A percentile compares a stretch with the other conserved stretches of the same genome.
Conservation (phyloP, 1,139 yeast genomes). For the Candida labiduridarum region DNA sequence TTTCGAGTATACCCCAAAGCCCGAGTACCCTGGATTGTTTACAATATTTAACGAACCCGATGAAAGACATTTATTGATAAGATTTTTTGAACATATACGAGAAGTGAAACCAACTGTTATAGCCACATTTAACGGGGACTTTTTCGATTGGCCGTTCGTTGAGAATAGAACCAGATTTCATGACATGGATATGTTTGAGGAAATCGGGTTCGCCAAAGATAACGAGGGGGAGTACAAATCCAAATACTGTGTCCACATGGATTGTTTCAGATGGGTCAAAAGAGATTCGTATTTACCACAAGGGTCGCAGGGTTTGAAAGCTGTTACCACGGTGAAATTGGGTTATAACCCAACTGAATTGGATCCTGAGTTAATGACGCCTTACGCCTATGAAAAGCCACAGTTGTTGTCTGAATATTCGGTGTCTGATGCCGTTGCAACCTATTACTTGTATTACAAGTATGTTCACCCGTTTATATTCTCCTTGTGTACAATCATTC, state of each 20-base stretch:
- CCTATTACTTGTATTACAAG: slow-evolving; percentile 92
- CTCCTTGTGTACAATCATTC: slow-evolving; percentile 93
- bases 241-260: slow-evolving; percentile 94
- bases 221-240: slow-evolving; percentile 92
- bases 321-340: slow-evolving; percentile 93
- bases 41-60: slow-evolving; percentile 88
- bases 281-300: slow-evolving; percentile 97
- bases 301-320: slow-evolving; percentile 97
- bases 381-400: slow-evolving; percentile 93
- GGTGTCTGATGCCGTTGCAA: slow-evolving; percentile 99
- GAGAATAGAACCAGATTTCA: slow-evolving; percentile 84
- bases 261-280: slow-evolving; percentile 98
- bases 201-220: slow-evolving; percentile 92
- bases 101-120: slow-evolving; percentile 92
- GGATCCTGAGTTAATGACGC: slow-evolving; percentile 98
- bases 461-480: slow-evolving; percentile 97
- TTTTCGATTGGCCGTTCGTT: slow-evolving; percentile 99
- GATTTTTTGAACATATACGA: slow-evolving; percentile 88
- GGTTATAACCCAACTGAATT: slow-evolving; percentile 97
- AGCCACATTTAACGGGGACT: slow-evolving; percentile 97
- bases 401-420: slow-evolving; percentile 94
- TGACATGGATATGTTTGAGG: slow-evolving; percentile 87
- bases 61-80: slow-evolving; percentile 70
- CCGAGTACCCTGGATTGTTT: slow-evolving; percentile 91
- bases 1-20: slow-evolving; percentile 96